Evolutionary conservation across 106 monocot genomes (phyloP).

Genomic region (Amphibolis antarctica): DNA sequence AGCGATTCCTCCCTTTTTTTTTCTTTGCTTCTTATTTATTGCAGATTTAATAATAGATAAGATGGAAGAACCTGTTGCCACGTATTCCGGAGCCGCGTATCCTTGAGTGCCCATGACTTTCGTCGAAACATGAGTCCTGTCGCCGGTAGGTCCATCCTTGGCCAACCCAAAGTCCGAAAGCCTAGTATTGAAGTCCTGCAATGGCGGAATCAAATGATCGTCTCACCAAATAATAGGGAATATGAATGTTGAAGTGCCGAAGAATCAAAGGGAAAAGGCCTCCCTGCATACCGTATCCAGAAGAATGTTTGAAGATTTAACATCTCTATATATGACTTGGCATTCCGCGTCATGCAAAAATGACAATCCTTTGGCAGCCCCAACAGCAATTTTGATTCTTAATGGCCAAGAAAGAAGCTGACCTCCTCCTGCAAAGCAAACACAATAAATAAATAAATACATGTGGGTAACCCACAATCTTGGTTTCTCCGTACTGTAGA

Average conservation of each 20-base stretch:
- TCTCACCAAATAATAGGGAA: too few relatives aligned
- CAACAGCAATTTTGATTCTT: constrained; percentile 68
- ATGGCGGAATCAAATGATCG: not conserved
- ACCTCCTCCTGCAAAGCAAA: constrained; percentile 28
- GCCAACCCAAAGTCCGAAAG: constrained; percentile 86
- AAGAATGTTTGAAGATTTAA: constrained; percentile 82
- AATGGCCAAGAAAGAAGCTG: constrained; percentile 57
- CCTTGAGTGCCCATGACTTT: constrained; percentile 83
- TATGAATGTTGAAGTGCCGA: too few relatives aligned
- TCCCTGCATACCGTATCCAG: constrained; percentile 48
- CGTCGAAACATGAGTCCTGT: constrained; percentile 75
- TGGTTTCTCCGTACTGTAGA: too few relatives aligned
- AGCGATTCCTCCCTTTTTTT: too few relatives aligned
- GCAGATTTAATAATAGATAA: not conserved
- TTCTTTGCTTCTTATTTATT: too few relatives aligned
- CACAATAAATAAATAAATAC: not conserved
- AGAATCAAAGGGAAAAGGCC: too few relatives aligned
- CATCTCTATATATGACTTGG: constrained; percentile 83
- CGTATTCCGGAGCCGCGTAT: constrained; percentile 82
- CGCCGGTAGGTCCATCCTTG: constrained; percentile 83
- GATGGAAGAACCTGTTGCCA: constrained; percentile 51
- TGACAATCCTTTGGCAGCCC: constrained; percentile 61
- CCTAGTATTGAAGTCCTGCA: constrained; percentile 58
- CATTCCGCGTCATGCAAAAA: constrained; percentile 66
- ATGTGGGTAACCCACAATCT: too few relatives aligned